Evolutionary conservation across 148 eudicot genomes (phyloP), one percentile per base, ranked within the genome.

Genomic region (Heliamphora exappendiculata): DNA sequence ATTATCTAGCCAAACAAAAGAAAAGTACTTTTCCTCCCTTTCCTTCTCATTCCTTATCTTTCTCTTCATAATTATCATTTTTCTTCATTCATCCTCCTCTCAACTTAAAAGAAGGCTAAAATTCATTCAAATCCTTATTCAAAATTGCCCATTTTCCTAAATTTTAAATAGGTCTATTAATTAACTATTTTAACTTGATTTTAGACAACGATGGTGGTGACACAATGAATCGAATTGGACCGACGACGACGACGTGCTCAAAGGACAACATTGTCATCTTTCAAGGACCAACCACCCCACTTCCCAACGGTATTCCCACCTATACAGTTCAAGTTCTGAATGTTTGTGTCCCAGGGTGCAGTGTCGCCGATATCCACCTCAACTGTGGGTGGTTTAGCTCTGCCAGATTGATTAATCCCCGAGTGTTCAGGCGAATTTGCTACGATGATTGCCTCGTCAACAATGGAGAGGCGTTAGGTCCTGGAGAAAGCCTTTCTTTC

Each of bases 331-430:
- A 88, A 81, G 87, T 93, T 28, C 55, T 68, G 70, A 91, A 93
- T 73, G 82, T 84, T 4, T 92, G 97, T 39, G 76, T 77, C 59
- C 74, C 91, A 0, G 97, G 95, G 12, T 91, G 97, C 36, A 78
- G 85, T 77, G 84, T 93, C 72, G 54, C 89, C 7, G 64, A 79
- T 29, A 86, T 93, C 73, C 97, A 93, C 80, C 74, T 93, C 70
- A 82, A 68, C 11, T 93, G 98, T 67, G 93, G 95, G 4, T 91
- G 93, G 95, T 93, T 90, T 84, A 90, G 93, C 84, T 87, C 96
- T 0, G 91, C 89, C 22, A 76, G 86, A 75, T 49, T 85, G 51
- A 71, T 91, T 20, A 70, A 89, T 31, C 96, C 96, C 0, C 78
- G 44, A 3, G 20, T 86, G 0, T 91, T 89, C 77, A 74, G 78